phyloP scores from a whole-genome alignment of 768 basidiomycete species.

The Russula ochroleuca region DNA sequence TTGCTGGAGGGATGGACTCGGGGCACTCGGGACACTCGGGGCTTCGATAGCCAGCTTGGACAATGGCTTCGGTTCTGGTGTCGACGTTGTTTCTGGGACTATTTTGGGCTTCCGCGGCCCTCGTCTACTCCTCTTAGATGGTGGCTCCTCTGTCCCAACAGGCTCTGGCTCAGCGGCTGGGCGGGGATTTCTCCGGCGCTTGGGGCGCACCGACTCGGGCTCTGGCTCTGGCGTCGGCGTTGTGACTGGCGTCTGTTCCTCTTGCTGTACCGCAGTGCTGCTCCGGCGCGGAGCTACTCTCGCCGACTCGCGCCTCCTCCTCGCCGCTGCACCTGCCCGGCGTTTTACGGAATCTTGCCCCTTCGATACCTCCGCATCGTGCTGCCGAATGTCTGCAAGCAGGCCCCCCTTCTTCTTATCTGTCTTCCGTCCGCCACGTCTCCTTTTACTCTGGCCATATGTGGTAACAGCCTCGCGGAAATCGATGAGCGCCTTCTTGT shows the following conservation, averaged over 20 bases:
- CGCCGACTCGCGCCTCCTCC: constrained; percentile 14
- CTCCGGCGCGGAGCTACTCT: constrained; percentile 22
- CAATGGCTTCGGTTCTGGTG: constrained; percentile 1
- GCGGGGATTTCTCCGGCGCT: constrained; percentile 34
- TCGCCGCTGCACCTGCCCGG: constrained; percentile 17
- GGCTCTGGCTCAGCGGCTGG: constrained; percentile 28
- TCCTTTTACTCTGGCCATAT: constrained; percentile 60
- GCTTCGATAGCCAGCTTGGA: constrained; percentile 4
- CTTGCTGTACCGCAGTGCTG: constrained; percentile 37
- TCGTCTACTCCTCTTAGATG: constrained; percentile 8
- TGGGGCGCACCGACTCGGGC: constrained; percentile 33
- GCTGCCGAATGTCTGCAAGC: constrained; percentile 73
- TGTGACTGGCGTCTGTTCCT: constrained; percentile 47
- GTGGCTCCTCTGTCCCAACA: constrained; percentile 18
- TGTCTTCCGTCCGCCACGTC: constrained; percentile 48
- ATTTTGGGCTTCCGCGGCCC: constrained; percentile 1
- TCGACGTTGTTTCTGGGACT: not conserved
- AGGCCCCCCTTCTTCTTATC: constrained; percentile 80
- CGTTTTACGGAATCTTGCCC: constrained; percentile 25
- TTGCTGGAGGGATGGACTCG: constrained; percentile 52
- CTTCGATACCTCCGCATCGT: constrained; percentile 48
- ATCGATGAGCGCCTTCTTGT: constrained; percentile 85
- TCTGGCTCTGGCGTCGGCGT: constrained; percentile 74
- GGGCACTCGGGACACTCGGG: too few relatives aligned
- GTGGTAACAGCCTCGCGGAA: constrained; percentile 72